phyloP scores from a whole-genome alignment of 371 early-diverging fungal species.

The Fennellomyces sp. region DNA sequence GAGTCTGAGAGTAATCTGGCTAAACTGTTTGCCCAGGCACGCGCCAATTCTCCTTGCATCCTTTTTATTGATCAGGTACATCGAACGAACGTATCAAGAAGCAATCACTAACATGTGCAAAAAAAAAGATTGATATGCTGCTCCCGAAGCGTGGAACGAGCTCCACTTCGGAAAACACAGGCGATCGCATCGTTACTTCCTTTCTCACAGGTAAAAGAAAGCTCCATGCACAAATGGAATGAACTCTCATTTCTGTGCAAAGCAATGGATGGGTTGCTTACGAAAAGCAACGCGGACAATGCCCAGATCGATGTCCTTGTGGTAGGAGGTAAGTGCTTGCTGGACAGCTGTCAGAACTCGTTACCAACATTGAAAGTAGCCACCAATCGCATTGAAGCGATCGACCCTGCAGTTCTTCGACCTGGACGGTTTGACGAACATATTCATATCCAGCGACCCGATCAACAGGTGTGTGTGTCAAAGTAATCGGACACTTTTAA shows the following conservation, averaged over 20 bases:
- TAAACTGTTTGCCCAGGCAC: constrained; percentile 73
- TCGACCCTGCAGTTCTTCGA: constrained; percentile 95
- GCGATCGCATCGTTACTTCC: constrained; percentile 81
- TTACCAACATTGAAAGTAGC: constrained; percentile 34
- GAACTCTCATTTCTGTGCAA: too few species aligned
- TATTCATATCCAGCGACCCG: constrained; percentile 92
- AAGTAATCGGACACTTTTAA: too few species aligned
- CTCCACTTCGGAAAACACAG: constrained; percentile 75
- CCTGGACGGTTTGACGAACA: constrained; percentile 99
- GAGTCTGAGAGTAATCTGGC: constrained; percentile 82
- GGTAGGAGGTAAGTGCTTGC: constrained; percentile 64
- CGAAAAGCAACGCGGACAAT: constrained; percentile 32
- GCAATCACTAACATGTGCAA: too few species aligned
- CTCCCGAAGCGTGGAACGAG: constrained; percentile 72
- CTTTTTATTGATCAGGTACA: constrained; percentile 80
- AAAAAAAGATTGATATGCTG: constrained; percentile 68
- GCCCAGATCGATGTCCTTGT: constrained; percentile 68
- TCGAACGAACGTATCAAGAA: background rate
- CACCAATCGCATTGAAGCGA: constrained; percentile 70
- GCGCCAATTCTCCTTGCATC: constrained; percentile 82
- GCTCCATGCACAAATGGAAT: too few species aligned
- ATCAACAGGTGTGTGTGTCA: background rate
- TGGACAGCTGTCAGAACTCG: background rate
- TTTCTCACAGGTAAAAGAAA: constrained; percentile 76
- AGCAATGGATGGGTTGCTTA: constrained; percentile 84